Evolutionary conservation across 257 asterid genomes (phyloP), one percentile per base, ranked within the genome.

Genomic region (Rehmannia glutinosa): DNA sequence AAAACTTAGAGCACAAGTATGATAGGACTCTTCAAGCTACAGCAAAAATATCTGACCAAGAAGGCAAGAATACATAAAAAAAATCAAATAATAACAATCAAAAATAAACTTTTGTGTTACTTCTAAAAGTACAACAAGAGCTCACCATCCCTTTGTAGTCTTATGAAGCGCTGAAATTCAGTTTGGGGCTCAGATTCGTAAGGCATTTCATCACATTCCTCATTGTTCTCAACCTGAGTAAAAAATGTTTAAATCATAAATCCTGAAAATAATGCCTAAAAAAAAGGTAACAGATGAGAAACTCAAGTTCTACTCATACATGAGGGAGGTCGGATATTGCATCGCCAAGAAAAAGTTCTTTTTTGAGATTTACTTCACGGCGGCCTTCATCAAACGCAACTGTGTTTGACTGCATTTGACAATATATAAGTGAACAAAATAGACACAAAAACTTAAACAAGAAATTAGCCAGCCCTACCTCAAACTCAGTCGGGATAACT

Each of bases 301-400:
- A 24, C 0, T 28, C 19, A n/a, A 77, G 35, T 38, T 30, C 3
- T 30, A 62, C 89, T 25, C 30, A 45, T 67, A 92, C 97, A 6
- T 8, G 64, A 21, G 98, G 98, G 15, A 89, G 96, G 77, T 89
- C 97, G 5, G 91, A 84, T 39, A 92, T 80, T 3, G 96, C 95
- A 84, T 90, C 96, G 1, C 70, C 82, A 15, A 92, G 95, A 50
- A 77, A 68, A 47, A 92, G 83, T n/a, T 47, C 87, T 17, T 43
- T 73, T 36, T 84, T 68, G 12, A 92, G 70, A 5, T 75, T 39
- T n/a, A 27, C 42, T 28, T 57, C 16, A 10, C 0, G 1, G 8
- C 0, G 1, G 8, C 77, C 87, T 72, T 77, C 86, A 0, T 86
- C 95, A 47, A 46, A 75, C 0, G 76, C 86, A 64, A 92, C 98